Percentiles rank a stretch among this genome's conserved stretches.
Evolutionary conservation across 805 yeast species (phyloP).

Genomic region (Barnettozyma vustinii): DNA sequence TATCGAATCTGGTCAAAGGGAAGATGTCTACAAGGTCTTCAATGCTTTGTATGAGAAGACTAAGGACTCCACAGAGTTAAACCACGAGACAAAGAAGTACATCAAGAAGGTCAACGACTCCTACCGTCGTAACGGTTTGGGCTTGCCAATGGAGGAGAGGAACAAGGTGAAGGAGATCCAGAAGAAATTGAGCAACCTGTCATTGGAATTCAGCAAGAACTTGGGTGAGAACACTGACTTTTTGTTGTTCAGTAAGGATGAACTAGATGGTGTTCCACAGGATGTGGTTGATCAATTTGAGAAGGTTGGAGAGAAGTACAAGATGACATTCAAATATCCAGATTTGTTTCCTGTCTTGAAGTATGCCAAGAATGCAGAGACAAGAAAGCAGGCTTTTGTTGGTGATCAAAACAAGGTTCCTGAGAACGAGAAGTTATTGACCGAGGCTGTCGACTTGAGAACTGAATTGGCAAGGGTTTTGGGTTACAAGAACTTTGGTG

Average conservation of each 20-base stretch:
- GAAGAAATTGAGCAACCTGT: slow-evolving; percentile 51
- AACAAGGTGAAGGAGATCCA: slow-evolving; percentile 52
- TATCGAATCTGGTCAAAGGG: slow-evolving; percentile 62
- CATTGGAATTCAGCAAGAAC: slow-evolving; percentile 56
- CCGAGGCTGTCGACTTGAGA: slow-evolving; percentile 57
- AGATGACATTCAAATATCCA: slow-evolving; percentile 79
- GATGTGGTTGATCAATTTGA: slow-evolving; percentile 56
- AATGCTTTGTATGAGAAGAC: slow-evolving; percentile 43
- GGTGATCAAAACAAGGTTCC: slow-evolving; percentile 68
- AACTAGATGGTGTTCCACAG: slow-evolving; percentile 70
- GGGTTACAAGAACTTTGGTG: slow-evolving; percentile 67
- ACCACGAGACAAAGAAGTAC: slow-evolving; percentile 51
- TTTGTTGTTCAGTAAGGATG: slow-evolving; percentile 53
- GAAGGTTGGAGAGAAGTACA: slow-evolving; percentile 34
- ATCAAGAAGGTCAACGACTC: slow-evolving; percentile 51
- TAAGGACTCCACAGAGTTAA: slow-evolving; percentile 29
- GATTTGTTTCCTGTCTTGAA: slow-evolving; percentile 75
- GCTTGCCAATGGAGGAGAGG: slow-evolving; percentile 48
- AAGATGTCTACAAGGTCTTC: slow-evolving; percentile 58
- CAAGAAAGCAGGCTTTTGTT: slow-evolving; percentile 59
- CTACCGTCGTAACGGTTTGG: slow-evolving; percentile 66
- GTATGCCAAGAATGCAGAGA: slow-evolving; percentile 56
- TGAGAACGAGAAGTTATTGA: slow-evolving; percentile 56
- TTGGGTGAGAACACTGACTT: slow-evolving; percentile 66
- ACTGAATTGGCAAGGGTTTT: slow-evolving; percentile 54